Evolutionary conservation across 495 filamentous ascomycete species (phyloP).

Genomic region (Hyaloscypha hepaticicola): DNA sequence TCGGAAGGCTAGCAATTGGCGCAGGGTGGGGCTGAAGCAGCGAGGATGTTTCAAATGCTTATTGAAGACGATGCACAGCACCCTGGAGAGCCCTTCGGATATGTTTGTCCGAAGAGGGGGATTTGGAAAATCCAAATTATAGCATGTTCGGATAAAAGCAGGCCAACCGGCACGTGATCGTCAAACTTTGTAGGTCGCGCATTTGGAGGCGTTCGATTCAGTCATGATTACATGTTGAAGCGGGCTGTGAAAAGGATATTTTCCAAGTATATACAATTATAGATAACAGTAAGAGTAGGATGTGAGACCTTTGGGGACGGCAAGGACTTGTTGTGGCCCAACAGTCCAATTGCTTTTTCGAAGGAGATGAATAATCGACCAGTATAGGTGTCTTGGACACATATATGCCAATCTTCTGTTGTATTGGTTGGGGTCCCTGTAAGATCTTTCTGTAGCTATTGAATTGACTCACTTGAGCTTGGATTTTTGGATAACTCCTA

Average conservation of each 20-base stretch:
- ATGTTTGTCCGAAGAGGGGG: background rate
- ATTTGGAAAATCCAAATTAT: background rate
- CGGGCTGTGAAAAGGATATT: background rate
- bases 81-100: background rate
- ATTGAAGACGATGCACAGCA: background rate
- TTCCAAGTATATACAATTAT: background rate
- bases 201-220: background rate
- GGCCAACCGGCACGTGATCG: background rate
- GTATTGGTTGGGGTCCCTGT: no score
- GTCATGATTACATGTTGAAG: background rate
- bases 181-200: background rate
- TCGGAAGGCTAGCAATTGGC: slow-evolving; percentile 25
- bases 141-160: background rate
- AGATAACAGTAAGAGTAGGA: no score
- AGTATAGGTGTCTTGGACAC: no score
- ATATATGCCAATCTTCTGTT: no score
- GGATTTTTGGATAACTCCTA: no score
- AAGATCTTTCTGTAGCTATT: no score
- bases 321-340: no score
- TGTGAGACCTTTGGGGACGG: no score
- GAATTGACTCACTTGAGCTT: no score
- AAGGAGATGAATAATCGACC: no score
- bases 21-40: background rate
- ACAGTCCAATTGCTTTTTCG: no score
- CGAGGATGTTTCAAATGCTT: background rate